Percentiles rank a stretch among this genome's conserved stretches.
Evolutionary conservation across 139 green algal species (phyloP).

Genomic region (Gonium pectorale): DNA sequence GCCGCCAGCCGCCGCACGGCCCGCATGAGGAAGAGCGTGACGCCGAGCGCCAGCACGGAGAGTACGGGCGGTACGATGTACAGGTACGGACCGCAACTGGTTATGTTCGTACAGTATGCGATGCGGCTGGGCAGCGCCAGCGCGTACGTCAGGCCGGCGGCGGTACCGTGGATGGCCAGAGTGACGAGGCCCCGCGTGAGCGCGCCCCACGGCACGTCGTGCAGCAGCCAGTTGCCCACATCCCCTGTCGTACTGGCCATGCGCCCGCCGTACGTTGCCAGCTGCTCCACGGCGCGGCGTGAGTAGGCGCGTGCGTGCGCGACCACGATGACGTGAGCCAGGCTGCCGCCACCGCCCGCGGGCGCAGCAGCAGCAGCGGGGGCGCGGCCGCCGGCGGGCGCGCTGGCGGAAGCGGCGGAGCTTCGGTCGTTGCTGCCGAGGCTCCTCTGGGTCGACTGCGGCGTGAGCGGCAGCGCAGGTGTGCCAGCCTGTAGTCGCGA

Average conservation of each 20-base stretch:
- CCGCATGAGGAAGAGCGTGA: conserved; percentile 12
- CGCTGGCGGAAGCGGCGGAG: neutral
- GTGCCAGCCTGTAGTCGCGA: no score
- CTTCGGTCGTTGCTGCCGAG: neutral
- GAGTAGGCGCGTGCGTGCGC: conserved; percentile 16
- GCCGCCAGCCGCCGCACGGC: neutral
- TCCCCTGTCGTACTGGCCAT: neutral
- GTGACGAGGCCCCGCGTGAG: neutral
- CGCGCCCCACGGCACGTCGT: neutral
- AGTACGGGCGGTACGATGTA: neutral
- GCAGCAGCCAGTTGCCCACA: neutral
- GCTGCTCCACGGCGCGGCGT: neutral
- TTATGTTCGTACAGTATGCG: neutral
- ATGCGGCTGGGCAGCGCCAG: neutral
- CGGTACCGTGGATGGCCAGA: neutral
- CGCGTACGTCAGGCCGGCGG: conserved; percentile 14
- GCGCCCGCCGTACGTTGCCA: neutral
- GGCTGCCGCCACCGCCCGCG: neutral
- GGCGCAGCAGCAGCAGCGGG: no score
- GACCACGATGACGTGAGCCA: conserved; percentile 7
- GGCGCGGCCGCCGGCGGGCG: neutral
- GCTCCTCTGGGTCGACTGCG: no score
- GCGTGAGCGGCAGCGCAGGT: no score
- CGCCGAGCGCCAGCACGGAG: neutral
- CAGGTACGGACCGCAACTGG: neutral